phyloP scores from a whole-genome alignment of 2,329 filamentous ascomycete genomes.

The Elsinoe ampelina region DNA sequence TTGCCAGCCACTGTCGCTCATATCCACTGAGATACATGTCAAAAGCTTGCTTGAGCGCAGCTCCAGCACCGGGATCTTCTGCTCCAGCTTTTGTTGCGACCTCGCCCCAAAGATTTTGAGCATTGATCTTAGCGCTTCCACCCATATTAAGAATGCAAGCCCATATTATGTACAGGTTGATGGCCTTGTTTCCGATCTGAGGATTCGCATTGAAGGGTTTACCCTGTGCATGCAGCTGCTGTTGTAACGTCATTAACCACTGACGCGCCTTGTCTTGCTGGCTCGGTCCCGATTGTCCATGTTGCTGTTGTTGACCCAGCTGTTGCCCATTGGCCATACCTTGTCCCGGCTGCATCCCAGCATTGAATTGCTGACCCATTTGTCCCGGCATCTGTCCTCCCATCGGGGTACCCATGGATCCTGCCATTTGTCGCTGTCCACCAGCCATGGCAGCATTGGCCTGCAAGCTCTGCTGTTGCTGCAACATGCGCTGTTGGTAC shows the following conservation, averaged over 20 bases:
- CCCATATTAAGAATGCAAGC: conserved; percentile 65
- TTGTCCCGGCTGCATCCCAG: conserved; percentile 13
- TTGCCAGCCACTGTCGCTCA: conserved; percentile 57
- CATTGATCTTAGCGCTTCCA: conserved; percentile 65
- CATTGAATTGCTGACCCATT: conserved; percentile 11
- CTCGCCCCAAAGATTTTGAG: conserved; percentile 61
- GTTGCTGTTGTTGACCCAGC: conserved; percentile 18
- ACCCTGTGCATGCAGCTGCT: conserved; percentile 68
- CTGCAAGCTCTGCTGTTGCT: conserved; percentile 59
- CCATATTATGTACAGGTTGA: conserved; percentile 72
- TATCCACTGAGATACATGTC: conserved; percentile 68
- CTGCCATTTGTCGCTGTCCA: conserved; percentile 15
- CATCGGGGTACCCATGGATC: conserved; percentile 19
- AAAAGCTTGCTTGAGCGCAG: conserved; percentile 63
- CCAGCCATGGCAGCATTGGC: conserved; percentile 24
- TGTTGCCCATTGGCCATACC: conserved; percentile 21
- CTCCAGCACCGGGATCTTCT: conserved; percentile 51
- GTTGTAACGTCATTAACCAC: conserved; percentile 59
- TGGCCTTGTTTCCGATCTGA: conserved; percentile 59
- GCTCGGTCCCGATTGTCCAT: conserved; percentile 13
- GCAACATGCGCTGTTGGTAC: conserved; percentile 77
- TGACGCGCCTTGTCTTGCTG: conserved; percentile 21
- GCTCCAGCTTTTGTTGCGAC: conserved; percentile 49
- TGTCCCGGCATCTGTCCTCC: conserved; percentile 9
- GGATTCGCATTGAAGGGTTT: conserved; percentile 68